Evolutionary conservation across 2,329 filamentous ascomycete genomes (phyloP), one percentile per base, ranked within the genome.

Genomic region (Myriosclerotinia curreyana): DNA sequence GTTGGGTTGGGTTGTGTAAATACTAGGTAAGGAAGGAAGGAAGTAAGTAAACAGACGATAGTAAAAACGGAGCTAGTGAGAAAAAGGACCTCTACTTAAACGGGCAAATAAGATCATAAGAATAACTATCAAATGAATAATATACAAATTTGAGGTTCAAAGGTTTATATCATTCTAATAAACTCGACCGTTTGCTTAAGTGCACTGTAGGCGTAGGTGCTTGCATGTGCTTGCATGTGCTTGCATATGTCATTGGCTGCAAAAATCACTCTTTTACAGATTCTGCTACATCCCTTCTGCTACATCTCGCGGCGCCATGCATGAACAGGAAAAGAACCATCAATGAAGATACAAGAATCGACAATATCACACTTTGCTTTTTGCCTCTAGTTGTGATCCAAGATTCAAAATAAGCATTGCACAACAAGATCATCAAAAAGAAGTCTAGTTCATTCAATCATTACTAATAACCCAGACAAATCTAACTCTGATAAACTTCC

Each of bases 391-490:
- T n/a, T 17, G 12, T n/a, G 17, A 51, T 52, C 4, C 15, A 38
- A 60, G n/a, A 31, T 34, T 40, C 8, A 9, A 28, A 52, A 25
- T 11, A 60, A 50, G 20, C 31, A 31, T 14, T n/a, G 44, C 31
- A 38, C 46, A 7, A 40, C n/a, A 31, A 25, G n/a, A 40, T 51
- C 46, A 51, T 51, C 34, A 31, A 50, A 44, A 52, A 51, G 9
- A 60, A 28, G 31, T 60, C 58, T 52, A 60, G 34, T 60, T 60
- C 58, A 51, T 60, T 52, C 34, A 60, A 50, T 62, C 60, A 56
- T 62, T 51, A 56, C 42, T 42, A 56, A 31, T 51, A 60, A 40
- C 58, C 48, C 58, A 51, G 46, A 36, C 46, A 60, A 40, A 52
- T 40, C 46, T 60, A 40, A 60, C 34, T 51, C 56, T 50, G 31